Base-by-base conservation (phyloP, 371 early-diverging fungal species). In the Apophysomyces variabilis region DNA sequence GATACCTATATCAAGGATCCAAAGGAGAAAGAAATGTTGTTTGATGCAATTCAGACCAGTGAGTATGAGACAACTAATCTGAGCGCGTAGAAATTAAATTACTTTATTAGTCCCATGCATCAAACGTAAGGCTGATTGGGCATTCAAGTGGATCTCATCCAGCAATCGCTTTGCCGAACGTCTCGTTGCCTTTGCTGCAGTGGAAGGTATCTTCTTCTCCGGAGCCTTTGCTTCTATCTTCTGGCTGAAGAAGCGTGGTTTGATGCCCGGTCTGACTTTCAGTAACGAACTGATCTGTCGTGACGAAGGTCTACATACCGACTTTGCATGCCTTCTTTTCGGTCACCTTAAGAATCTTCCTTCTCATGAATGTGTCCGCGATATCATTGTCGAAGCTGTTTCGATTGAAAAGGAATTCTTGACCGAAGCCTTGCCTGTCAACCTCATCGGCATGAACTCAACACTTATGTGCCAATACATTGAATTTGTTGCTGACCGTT, bases 141-240 rank as follows among this genome's bases (percentile, higher is more conserved):
- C 99, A 4, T 82, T 98, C 75, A 87, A 88, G 44, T 99, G 99
- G 99, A 99, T 99, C 76, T 83, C 87, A 3, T 94, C 93, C 80
- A 85, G 89, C 60, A 82, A 90, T n/a, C 86, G 93, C 50, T 99
- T 99, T 87, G 96, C 94, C 61, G 95, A 95, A 69, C 91, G 99
- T 65, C 85, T 99, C 26, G 93, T 99, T 38, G 99, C 99, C 58
- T 99, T 99, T 87, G 99, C 99, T 57, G 99, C 98, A 47, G 99
- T 99, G 21, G 99, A 99, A 79, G 99, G 99, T 61, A 99, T 99
- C 76, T 99, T 99, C 90, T 99, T 99, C 86, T 96, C 96, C 58
- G 99, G 99, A 8, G 90, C 99, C 18, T 98, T 99, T 82, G 99
- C 99, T 3, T 89, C 99, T 45, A 99, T 99, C 86, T 99, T 99